Evolutionary conservation across 176 grass and related monocot species (phyloP).

Genomic region (Aegilops tauschii): DNA sequence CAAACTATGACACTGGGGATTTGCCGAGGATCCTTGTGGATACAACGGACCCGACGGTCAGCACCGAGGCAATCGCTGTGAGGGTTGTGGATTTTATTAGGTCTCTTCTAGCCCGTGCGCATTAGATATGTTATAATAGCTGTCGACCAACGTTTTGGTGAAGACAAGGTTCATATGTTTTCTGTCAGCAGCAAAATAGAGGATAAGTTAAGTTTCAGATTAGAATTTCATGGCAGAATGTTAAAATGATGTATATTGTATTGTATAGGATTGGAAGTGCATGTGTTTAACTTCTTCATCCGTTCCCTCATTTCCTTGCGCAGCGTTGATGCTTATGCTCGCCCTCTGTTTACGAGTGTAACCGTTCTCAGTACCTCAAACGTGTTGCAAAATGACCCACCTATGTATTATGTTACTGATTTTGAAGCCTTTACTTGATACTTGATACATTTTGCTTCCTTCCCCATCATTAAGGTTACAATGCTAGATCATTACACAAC

Average conservation of each 20-base stretch:
- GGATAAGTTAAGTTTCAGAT: neutral
- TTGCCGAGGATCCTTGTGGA: conserved; percentile 64
- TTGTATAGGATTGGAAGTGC: neutral
- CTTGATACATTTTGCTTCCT: neutral
- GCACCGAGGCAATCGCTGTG: conserved; percentile 9
- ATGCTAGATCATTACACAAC: neutral
- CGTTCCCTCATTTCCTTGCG: too few relatives aligned
- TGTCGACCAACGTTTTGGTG: neutral
- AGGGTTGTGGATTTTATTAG: conserved; percentile 53
- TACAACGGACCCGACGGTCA: conserved; percentile 36
- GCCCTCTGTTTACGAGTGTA: neutral
- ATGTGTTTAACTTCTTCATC: too few relatives aligned
- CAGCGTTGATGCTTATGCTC: neutral
- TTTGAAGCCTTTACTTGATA: neutral
- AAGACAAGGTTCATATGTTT: neutral
- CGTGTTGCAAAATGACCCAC: neutral
- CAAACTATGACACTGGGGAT: conserved; percentile 59
- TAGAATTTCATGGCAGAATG: neutral
- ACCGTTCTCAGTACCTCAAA: neutral
- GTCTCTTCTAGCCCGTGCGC: conserved; percentile 16
- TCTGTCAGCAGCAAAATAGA: neutral
- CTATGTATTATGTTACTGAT: neutral
- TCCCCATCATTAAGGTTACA: neutral
- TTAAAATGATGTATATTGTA: neutral
- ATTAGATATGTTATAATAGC: neutral